Evolutionary conservation across 192 early-diverging fungal species (phyloP).

Genomic region (Linnemannia hyalina): DNA sequence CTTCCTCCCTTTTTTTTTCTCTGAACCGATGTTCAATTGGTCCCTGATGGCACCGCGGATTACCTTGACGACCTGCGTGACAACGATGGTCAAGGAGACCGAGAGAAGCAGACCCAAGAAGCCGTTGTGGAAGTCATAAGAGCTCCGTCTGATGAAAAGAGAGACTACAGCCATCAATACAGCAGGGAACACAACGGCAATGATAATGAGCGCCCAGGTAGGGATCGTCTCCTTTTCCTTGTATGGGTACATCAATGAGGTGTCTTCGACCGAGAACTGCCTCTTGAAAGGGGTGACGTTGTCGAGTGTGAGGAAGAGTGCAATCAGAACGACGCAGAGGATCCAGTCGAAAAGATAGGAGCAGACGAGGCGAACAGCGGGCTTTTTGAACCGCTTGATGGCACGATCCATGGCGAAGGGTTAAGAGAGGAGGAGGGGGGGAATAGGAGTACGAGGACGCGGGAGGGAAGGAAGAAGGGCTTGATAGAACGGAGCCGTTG

Average conservation of each 20-base stretch:
- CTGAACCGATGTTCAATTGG: neutral
- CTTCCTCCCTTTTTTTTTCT: neutral
- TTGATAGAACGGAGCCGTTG: neutral
- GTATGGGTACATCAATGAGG: constrained; percentile 73
- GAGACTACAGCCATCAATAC: constrained; percentile 40
- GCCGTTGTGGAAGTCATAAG: constrained; percentile 59
- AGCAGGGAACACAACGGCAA: constrained; percentile 51
- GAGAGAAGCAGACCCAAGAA: constrained; percentile 52
- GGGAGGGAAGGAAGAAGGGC: neutral
- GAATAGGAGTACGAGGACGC: neutral
- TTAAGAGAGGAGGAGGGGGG: neutral
- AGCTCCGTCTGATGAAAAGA: constrained; percentile 37
- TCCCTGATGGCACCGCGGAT: neutral
- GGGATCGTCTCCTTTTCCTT: constrained; percentile 60
- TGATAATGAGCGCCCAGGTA: constrained; percentile 49
- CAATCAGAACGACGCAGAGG: constrained; percentile 68
- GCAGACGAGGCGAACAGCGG: constrained; percentile 59
- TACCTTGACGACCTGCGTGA: constrained; percentile 41
- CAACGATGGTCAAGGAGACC: constrained; percentile 19
- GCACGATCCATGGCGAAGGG: neutral
- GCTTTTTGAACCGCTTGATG: constrained; percentile 18
- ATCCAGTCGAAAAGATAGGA: constrained; percentile 61
- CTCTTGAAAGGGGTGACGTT: constrained; percentile 75
- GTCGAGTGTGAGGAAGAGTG: constrained; percentile 69
- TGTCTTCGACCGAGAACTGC: constrained; percentile 79